These are phyloP conservation scores for Scleroderma bovista DNA, from an alignment of 768 basidiomycete species.

Conservation along the genomic window DNA sequence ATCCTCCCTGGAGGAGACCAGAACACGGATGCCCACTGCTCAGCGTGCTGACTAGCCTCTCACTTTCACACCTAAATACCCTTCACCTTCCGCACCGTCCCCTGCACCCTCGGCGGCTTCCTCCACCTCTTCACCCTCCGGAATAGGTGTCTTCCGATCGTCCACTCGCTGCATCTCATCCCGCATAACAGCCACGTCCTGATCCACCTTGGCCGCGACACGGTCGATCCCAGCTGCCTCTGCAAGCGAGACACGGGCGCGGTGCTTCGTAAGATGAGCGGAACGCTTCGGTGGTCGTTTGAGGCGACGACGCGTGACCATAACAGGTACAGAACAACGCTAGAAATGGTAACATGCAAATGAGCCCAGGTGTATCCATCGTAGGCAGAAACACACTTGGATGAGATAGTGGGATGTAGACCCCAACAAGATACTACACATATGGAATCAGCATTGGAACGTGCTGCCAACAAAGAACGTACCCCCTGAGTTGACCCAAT, in stretches of 20 bases:
- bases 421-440: constrained; percentile 76
- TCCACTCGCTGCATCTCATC: constrained; percentile 72
- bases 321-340: constrained; percentile 93
- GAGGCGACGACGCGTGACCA: constrained; percentile 91
- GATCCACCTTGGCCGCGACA: constrained; percentile 79
- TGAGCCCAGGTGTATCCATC: neutral
- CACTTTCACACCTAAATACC: constrained; percentile 23
- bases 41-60: constrained; percentile 7
- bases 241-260: constrained; percentile 78
- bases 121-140: constrained; percentile 16
- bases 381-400: constrained; percentile 42
- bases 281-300: constrained; percentile 79
- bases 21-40: neutral
- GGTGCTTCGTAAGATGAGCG: constrained; percentile 77
- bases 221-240: constrained; percentile 84
- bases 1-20: neutral
- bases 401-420: constrained; percentile 94
- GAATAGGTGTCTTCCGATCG: constrained; percentile 20
- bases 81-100: constrained; percentile 28
- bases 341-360: constrained; percentile 23
- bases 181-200: constrained; percentile 77
- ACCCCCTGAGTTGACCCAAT: constrained; percentile 84
- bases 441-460: neutral
- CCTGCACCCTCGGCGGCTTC: constrained; percentile 26
- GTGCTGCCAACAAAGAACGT: constrained; percentile 14